Base-by-base conservation (phyloP, 2,329 filamentous ascomycete genomes). In the Aspergillus texensis region DNA sequence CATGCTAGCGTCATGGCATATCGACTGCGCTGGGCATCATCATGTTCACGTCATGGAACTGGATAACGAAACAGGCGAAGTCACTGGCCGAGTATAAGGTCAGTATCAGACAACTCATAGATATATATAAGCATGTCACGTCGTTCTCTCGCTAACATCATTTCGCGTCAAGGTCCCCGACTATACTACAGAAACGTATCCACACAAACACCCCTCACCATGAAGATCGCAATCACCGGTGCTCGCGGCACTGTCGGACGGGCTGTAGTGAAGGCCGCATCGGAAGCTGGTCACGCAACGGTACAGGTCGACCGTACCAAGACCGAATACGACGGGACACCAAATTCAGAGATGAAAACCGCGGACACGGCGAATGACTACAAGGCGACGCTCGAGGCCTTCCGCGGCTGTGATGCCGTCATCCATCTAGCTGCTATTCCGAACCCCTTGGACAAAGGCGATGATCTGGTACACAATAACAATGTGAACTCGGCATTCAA, bases 151-250 rank as follows among this genome's bases (percentile, higher is more conserved):
- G 14, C 26, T n/a, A 30, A 19, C 46, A 30, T 50, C 3, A 9
- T 19, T 26, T 19, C 26, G 14, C 46, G 46, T 11, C 46, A 50
- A 50, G 24, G 16, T 3, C 24, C 24, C 45, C 24, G 8, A 6
- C 26, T 16, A 12, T 16, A 28, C 45, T 14, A 6, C 11, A 28
- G 45, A 48, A 48, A 48, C 21, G 24, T 48, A 26, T 48, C 45
- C 12, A 16, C 24, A 14, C 45, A 14, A 36, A 36, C 6, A 16
- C 6, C 5, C 11, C 24, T 48, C 12, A 26, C 6, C 26, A 74
- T 74, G 79, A 81, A 74, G 75, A 80, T 74, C 74, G 80, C 79
- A 64, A 81, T 72, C 72, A 81, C 74, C 58, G 73, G 74, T 64
- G 78, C 62, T 69, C 76, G 73, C 72, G 72, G 77, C 68, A 73